These are phyloP conservation scores for Cordyceps cicadae DNA, from an alignment of 2,329 filamentous ascomycete species.

Conservation along the genomic window DNA sequence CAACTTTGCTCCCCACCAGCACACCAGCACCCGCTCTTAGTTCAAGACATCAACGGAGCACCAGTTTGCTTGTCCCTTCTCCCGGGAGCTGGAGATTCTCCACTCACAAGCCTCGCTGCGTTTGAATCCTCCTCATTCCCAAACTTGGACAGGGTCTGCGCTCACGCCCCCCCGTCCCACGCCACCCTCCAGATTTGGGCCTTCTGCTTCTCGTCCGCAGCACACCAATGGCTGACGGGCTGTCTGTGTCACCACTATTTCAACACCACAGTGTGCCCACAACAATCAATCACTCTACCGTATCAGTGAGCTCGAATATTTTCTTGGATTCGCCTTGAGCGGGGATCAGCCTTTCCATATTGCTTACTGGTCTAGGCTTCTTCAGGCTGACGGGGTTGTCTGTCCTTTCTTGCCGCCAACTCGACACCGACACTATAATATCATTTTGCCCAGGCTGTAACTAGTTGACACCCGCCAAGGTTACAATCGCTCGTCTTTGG, in stretches of 20 bases:
- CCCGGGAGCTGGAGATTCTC: not conserved
- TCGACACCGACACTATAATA: too few relatives aligned
- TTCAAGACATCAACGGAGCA: conserved; percentile 1
- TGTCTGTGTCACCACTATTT: not conserved
- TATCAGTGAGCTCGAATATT: not conserved
- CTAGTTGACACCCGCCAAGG: not conserved
- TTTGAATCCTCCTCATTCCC: conserved; percentile 3
- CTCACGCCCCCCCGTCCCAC: not conserved
- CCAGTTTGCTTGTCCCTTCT: not conserved
- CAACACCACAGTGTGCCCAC: not conserved
- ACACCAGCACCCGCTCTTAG: not conserved
- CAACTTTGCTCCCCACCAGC: not conserved
- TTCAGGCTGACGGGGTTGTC: not conserved
- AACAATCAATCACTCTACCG: not conserved
- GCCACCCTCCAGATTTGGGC: conserved; percentile 7
- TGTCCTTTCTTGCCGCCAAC: not conserved
- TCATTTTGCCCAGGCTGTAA: not conserved
- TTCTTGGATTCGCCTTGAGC: not conserved
- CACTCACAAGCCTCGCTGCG: conserved; percentile 4
- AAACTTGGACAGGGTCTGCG: conserved; percentile 7
- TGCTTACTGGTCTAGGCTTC: not conserved
- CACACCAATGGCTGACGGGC: conserved; percentile 2
- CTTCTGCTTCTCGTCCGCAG: not conserved
- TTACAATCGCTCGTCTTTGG: not conserved
- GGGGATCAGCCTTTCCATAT: not conserved